phyloP scores from a whole-genome alignment of 179 eudicot species.

The Sideroxylon spinosum region DNA sequence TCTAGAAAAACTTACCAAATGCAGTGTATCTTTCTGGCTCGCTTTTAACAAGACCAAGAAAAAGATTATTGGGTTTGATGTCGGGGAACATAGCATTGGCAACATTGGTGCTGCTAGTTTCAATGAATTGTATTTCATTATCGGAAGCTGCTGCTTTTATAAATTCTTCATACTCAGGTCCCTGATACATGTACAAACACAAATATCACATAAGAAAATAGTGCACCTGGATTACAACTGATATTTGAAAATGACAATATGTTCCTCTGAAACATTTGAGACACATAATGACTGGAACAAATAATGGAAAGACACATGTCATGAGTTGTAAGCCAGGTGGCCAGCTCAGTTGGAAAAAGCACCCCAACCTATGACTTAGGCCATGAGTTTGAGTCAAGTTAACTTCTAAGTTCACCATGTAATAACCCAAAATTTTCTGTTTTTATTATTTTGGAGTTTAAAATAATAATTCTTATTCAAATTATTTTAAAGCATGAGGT shows the following conservation, averaged over 20 bases:
- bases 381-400: too few relatives aligned
- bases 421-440: too few relatives aligned
- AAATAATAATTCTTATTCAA: too few relatives aligned
- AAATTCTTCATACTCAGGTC: conserved; percentile 71
- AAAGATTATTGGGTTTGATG: conserved; percentile 33
- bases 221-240: neutral
- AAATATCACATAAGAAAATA: conserved; percentile 4
- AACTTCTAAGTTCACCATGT: too few relatives aligned
- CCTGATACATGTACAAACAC: conserved; percentile 37
- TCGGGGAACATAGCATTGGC: conserved; percentile 60
- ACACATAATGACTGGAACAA: neutral
- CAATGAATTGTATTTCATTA: conserved; percentile 81
- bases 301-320: neutral
- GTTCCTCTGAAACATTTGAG: neutral
- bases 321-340: too few relatives aligned
- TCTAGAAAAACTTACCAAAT: conserved; percentile 45
- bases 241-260: neutral
- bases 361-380: too few relatives aligned
- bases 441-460: too few relatives aligned
- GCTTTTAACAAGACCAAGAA: conserved; percentile 75
- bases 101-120: conserved; percentile 56
- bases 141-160: conserved; percentile 63
- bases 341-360: too few relatives aligned
- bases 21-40: conserved; percentile 78
- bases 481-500: too few relatives aligned